Evolutionary conservation across 148 eudicot species (phyloP).

Genomic region (Linanthus parryae): DNA sequence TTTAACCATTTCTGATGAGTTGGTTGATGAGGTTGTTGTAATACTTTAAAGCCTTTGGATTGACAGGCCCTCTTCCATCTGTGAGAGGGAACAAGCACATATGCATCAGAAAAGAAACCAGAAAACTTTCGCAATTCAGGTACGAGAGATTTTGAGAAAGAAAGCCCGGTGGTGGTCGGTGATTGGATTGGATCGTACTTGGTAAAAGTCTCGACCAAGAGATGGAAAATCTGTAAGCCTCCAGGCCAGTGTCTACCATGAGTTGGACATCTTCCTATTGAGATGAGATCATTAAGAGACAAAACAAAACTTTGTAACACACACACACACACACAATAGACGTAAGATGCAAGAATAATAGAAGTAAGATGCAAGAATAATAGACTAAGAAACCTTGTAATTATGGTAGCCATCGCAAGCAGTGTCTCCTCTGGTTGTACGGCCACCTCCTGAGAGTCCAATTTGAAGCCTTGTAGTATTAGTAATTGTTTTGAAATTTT

Average conservation of each 20-base stretch:
- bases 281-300: not conserved
- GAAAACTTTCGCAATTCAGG: not conserved
- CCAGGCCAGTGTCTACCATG: slow-evolving; percentile 55
- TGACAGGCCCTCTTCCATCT: slow-evolving; percentile 60
- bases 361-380: no score
- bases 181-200: slow-evolving; percentile 36
- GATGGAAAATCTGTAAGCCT: slow-evolving; percentile 61
- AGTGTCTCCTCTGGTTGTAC: slow-evolving; percentile 47
- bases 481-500: no score
- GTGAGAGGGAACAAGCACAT: not conserved
- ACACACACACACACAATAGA: not conserved
- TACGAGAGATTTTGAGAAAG: not conserved
- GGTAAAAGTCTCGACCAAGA: slow-evolving; percentile 72
- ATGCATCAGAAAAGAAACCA: not conserved
- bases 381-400: no score
- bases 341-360: no score
- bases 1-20: slow-evolving; percentile 40
- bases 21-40: slow-evolving; percentile 51
- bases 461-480: no score
- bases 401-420: slow-evolving; percentile 60
- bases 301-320: not conserved
- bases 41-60: slow-evolving; percentile 39
- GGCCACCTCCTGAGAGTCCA: slow-evolving; percentile 23
- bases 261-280: slow-evolving; percentile 58
- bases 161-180: no score